Conservation (phyloP, 2,329 filamentous ascomycete genomes). For the Metarhizium sp. region DNA sequence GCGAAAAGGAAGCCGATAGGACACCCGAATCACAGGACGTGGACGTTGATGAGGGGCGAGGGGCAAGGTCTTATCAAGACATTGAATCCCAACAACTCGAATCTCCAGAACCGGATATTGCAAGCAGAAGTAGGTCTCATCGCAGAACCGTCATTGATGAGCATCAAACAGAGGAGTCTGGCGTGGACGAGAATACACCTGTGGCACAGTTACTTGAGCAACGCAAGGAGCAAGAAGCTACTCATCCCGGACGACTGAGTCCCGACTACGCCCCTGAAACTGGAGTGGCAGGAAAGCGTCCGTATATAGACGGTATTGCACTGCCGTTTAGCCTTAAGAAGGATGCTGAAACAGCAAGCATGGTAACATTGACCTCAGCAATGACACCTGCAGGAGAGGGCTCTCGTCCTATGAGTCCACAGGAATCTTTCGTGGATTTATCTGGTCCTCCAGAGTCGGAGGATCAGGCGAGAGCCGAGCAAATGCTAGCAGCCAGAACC, state of each 20-base stretch:
- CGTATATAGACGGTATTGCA: slow-evolving; percentile 59
- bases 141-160: slow-evolving; percentile 41
- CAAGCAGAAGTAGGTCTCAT: slow-evolving; percentile 31
- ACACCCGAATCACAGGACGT: slow-evolving; percentile 21
- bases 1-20: slow-evolving; percentile 43
- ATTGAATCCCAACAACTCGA: slow-evolving; percentile 27
- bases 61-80: slow-evolving; percentile 31
- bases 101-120: slow-evolving; percentile 10
- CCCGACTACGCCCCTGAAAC: slow-evolving; percentile 34
- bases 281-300: slow-evolving; percentile 50
- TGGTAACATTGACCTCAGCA: slow-evolving; percentile 52
- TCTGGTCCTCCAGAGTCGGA: slow-evolving; percentile 1
- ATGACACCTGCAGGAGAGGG: slow-evolving; percentile 16
- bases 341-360: slow-evolving; percentile 58
- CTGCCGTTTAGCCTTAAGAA: slow-evolving; percentile 62
- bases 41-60: slow-evolving; percentile 31
- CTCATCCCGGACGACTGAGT: slow-evolving; percentile 33
- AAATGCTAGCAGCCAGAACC: slow-evolving; percentile 3
- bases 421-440: slow-evolving; percentile 1
- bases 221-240: slow-evolving; percentile 28
- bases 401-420: slow-evolving; percentile 24
- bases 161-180: slow-evolving; percentile 31
- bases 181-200: slow-evolving; percentile 29
- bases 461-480: slow-evolving; percentile 6
- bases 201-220: slow-evolving; percentile 33